phyloP scores from a whole-genome alignment of 306 rosid species.

The Dalbergia cochinchinensis region DNA sequence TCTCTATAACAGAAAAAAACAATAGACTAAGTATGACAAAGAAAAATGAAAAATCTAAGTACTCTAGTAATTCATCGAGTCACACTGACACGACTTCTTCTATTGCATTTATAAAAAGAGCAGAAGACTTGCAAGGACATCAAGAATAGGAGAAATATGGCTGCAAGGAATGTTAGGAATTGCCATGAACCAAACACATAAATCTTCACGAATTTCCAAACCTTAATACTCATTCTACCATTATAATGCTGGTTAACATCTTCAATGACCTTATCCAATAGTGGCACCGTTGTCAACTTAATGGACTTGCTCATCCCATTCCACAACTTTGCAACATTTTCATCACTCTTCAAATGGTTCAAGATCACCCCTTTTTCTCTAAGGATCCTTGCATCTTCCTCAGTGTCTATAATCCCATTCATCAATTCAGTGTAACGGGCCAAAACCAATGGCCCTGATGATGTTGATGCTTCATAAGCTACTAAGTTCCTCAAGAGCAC shows the following conservation, averaged over 20 bases:
- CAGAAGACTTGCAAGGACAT: constrained; percentile 58
- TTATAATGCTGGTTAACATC: constrained; percentile 75
- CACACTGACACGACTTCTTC: neutral
- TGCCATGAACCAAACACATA: constrained; percentile 79
- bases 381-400: constrained; percentile 76
- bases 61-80: constrained; percentile 21
- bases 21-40: neutral
- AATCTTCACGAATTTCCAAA: constrained; percentile 57
- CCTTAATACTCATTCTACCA: constrained; percentile 67
- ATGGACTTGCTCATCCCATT: constrained; percentile 91
- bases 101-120: constrained; percentile 50
- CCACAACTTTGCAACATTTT: constrained; percentile 75
- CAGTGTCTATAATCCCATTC: constrained; percentile 87
- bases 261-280: constrained; percentile 82
- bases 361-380: constrained; percentile 71
- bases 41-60: neutral
- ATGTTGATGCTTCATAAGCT: constrained; percentile 82
- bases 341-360: constrained; percentile 81
- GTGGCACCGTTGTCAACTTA: constrained; percentile 77
- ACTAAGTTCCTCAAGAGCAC: constrained; percentile 74
- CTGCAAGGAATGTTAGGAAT: constrained; percentile 63
- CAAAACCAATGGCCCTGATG: constrained; percentile 72
- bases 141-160: constrained; percentile 62
- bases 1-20: neutral
- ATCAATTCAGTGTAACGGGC: constrained; percentile 80